A percentile compares a stretch with the other conserved stretches of the same genome.
phyloP scores from a whole-genome alignment of 2,329 filamentous ascomycete species.

The Apiospora kogelbergensis region DNA sequence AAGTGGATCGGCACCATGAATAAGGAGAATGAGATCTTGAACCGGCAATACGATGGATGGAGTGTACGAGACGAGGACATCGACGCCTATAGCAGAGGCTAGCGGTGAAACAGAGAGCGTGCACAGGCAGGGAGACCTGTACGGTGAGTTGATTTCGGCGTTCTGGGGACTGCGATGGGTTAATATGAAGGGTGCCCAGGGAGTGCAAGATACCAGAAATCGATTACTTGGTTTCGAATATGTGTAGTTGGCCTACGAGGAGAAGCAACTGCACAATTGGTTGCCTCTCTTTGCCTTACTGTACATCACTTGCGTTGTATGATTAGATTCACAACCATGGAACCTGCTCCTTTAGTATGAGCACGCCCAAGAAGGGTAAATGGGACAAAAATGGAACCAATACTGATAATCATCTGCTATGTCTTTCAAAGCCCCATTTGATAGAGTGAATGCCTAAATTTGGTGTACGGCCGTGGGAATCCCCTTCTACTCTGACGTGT shows the following conservation, averaged over 20 bases:
- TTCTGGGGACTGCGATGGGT: not conserved
- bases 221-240: not conserved
- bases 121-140: too few relatives aligned
- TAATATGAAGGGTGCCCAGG: not conserved
- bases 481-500: too few relatives aligned
- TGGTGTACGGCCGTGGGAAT: not conserved
- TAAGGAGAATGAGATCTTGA: constrained; percentile 26
- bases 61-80: constrained; percentile 30
- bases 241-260: not conserved
- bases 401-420: not conserved
- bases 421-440: not conserved
- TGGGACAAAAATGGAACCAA: not conserved
- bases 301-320: constrained; percentile 1
- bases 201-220: not conserved
- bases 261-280: not conserved
- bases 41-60: constrained; percentile 29
- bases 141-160: not conserved
- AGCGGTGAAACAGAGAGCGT: not conserved
- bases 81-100: constrained; percentile 17
- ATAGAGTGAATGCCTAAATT: too few relatives aligned
- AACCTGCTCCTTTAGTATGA: not conserved
- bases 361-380: not conserved
- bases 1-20: constrained; percentile 28
- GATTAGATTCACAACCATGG: not conserved
- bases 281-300: not conserved